Base-by-base conservation (phyloP, 2,329 filamentous ascomycete species). In the Colletotrichum higginsianum region DNA sequence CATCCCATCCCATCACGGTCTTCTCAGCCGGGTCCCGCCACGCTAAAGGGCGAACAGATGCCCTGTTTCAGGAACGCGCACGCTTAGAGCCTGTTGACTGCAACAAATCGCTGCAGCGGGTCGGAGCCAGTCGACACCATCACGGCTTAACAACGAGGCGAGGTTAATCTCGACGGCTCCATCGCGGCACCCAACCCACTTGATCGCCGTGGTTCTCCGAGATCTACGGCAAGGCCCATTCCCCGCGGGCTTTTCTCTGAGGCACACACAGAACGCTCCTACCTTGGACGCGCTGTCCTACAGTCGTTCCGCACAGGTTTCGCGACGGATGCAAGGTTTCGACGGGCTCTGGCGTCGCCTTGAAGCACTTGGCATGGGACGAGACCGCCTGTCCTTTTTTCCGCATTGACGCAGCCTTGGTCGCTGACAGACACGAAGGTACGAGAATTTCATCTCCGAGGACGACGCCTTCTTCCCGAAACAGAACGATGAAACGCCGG, bases 31-130 rank as follows among this genome's bases (percentile, higher is more conserved):
- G 52, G 26, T 30, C 16, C 21, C 42, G 13, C 64, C 58, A 11
- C 47, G 46, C 58, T 58, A 72, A 49, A 26, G 35, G 42, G 55
- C 58, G 52, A 64, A 55, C 47, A 47, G 40, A 55, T 64, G 44
- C 53, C 53, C 65, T 68, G 69, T 71, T 71, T 69, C 66, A 58
- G 65, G 65, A 64, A 68, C 60, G 66, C 64, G 44, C 47, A 55
- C 38, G n/a, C 49, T 60, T 58, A 62, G 47, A 38, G 50, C 65
- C 57, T 35, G 50, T 52, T 50, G 57, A n/a, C 50, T 40, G n/a
- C 50, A 26, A 40, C 7, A 53, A 61, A 55, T 56, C 35, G 61
- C 44, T 46, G 11, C 30, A 57, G 23, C 56, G 49, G 35, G 52
- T 57, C 38, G 52, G 47, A 38, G 11, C 21, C 44, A 40, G 23